Evolutionary conservation across 2,329 filamentous ascomycete species (phyloP), one percentile per base, ranked within the genome.

Genomic region (Trichoderma sp.): DNA sequence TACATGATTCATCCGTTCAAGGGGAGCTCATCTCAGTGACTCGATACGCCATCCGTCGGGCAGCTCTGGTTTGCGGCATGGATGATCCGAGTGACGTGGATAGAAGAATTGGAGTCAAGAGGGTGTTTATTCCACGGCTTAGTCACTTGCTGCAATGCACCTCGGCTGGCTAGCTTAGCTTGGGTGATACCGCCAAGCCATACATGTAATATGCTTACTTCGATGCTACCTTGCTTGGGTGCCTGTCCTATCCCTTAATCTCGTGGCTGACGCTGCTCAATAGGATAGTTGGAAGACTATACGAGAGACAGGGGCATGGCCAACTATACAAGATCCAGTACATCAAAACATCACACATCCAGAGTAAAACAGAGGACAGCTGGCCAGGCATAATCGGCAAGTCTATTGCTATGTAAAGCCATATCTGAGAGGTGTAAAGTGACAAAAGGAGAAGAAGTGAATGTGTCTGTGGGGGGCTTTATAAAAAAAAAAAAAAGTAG

Each of bases 381-480:
- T 5, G 52, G 60, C 60, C 60, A 64, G 32, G 43, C 28, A 64
- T 64, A 54, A 64, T 28, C 18, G 60, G 60, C 60, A 49, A 18
- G 49, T 64, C 60, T 64, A 64, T 64, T 64, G 30, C 7, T 30
- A 24, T 61, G 49, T 28, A 11, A 43, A 30, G 60, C 52, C 21
- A 30, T 55, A 26, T 51, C 46, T 64, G 24, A 64, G 16, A 34
- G 16, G 39, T 43, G 39, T 43, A 64, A n/a, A 64, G 18, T 28
- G 46, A 49, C 46, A 49, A 49, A 43, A 26, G 18, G 54, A 52
- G 30, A 52, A n/a, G 43, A 54, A 64, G 24, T 30, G 51, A 64
- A 26, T 28, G 49, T 39, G 59, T n/a, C 32, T 64, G 49, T 54
- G 26, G 28, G 51, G 52, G 32, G 11, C 13, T n/a, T 16, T 21